These are phyloP conservation scores for Scedosporium dehoogii DNA, from an alignment of 2,329 filamentous ascomycete species.

Conservation along the genomic window DNA sequence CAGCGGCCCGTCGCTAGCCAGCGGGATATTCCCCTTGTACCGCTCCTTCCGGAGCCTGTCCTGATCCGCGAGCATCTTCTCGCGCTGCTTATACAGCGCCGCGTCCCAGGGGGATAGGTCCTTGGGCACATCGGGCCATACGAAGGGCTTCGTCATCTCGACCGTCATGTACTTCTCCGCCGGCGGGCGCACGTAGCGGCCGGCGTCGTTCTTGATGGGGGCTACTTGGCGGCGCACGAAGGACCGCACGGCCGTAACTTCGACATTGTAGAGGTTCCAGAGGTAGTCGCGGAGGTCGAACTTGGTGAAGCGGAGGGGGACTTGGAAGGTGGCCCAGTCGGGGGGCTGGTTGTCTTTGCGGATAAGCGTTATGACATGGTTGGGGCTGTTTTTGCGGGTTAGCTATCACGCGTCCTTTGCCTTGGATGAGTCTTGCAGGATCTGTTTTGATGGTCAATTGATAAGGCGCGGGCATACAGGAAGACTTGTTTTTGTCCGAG, in stretches of 20 bases:
- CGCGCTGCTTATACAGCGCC: conserved; percentile 42
- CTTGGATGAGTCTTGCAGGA: not conserved
- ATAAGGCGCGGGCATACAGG: conserved; percentile 30
- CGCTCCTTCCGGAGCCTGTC: conserved; percentile 17
- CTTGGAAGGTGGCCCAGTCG: conserved; percentile 79
- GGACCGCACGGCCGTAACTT: conserved; percentile 63
- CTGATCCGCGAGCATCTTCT: conserved; percentile 30
- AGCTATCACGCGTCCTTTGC: not conserved
- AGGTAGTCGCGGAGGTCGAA: conserved; percentile 95
- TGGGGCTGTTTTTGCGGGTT: conserved; percentile 47
- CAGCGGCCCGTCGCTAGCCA: conserved; percentile 31
- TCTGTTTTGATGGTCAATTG: not conserved
- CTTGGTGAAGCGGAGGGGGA: conserved; percentile 89
- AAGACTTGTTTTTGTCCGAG: conserved; percentile 46
- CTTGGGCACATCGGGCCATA: conserved; percentile 66
- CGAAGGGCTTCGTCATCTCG: conserved; percentile 77
- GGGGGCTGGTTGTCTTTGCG: conserved; percentile 62
- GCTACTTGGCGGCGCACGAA: conserved; percentile 32
- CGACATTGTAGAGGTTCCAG: conserved; percentile 72
- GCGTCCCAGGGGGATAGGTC: conserved; percentile 57
- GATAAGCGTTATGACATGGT: conserved; percentile 71
- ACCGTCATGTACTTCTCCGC: conserved; percentile 89
- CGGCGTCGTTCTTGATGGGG: conserved; percentile 41
- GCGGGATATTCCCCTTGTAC: conserved; percentile 16
- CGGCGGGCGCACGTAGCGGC: conserved; percentile 49